These are phyloP conservation scores for Suillus cothurnatus DNA, from an alignment of 768 basidiomycete genomes.

Conservation along the genomic window DNA sequence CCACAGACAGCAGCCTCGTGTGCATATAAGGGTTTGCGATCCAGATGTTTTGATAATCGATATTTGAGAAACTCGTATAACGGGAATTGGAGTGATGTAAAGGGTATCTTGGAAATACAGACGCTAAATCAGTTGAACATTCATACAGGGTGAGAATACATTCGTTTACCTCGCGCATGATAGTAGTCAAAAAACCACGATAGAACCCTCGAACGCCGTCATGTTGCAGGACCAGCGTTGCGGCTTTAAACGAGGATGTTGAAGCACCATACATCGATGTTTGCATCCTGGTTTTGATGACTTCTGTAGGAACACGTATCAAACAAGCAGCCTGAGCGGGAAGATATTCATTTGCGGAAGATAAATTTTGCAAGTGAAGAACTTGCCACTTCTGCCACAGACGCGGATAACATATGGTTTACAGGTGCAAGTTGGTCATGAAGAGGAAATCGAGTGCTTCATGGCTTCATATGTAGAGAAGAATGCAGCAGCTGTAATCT, in stretches of 20 bases:
- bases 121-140: constrained; percentile 12
- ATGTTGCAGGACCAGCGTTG: constrained; percentile 53
- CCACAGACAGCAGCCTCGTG: constrained; percentile 88
- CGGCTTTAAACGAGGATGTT: constrained; percentile 61
- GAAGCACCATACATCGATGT: constrained; percentile 72
- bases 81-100: constrained; percentile 95
- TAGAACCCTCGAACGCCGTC: constrained; percentile 84
- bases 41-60: constrained; percentile 55
- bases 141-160: neutral
- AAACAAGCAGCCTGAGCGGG: constrained; percentile 76
- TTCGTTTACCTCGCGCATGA: constrained; percentile 61
- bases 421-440: constrained; percentile 64
- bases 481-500: constrained; percentile 82
- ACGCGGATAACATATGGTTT: constrained; percentile 62
- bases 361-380: constrained; percentile 14
- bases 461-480: constrained; percentile 93
- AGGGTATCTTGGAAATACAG: constrained; percentile 73
- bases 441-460: constrained; percentile 72
- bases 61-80: constrained; percentile 88
- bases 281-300: constrained; percentile 92
- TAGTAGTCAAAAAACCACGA: constrained; percentile 81
- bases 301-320: constrained; percentile 93
- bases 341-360: constrained; percentile 14
- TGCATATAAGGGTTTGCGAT: constrained; percentile 60
- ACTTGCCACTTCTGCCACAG: constrained; percentile 59